Conservation (phyloP, 495 filamentous ascomycete genomes). For the Aspergillus homomorphus region DNA sequence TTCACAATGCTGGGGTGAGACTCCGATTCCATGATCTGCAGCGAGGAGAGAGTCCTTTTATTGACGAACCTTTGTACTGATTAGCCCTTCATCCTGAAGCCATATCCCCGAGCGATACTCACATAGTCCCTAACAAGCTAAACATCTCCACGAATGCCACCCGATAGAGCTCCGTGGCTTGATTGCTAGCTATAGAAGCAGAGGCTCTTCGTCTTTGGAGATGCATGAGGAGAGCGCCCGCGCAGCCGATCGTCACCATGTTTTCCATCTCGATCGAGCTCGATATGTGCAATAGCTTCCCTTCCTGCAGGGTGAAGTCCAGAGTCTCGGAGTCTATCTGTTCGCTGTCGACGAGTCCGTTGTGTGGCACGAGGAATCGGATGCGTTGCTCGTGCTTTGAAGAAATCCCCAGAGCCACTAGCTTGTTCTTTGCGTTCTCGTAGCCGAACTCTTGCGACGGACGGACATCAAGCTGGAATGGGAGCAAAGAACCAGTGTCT, state of each 20-base stretch:
- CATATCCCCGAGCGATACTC: slow-evolving; percentile 14
- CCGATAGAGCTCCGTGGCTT: slow-evolving; percentile 48
- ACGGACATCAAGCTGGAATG: slow-evolving; percentile 71
- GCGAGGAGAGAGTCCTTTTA: slow-evolving; percentile 70
- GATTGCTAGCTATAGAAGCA: slow-evolving; percentile 55
- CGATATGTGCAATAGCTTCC: slow-evolving; percentile 67
- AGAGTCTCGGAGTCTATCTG: slow-evolving; percentile 47
- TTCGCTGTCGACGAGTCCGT: slow-evolving; percentile 43
- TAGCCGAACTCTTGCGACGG: slow-evolving; percentile 77
- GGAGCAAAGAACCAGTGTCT: slow-evolving; percentile 46
- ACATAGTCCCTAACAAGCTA: slow-evolving; percentile 72
- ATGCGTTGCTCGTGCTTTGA: slow-evolving; percentile 34
- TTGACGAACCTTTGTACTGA: slow-evolving; percentile 64
- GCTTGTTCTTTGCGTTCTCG: slow-evolving; percentile 63
- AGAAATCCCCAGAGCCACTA: slow-evolving; percentile 53
- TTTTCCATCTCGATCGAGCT: slow-evolving; percentile 78
- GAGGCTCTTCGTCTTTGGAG: slow-evolving; percentile 67
- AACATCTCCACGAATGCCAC: slow-evolving; percentile 75
- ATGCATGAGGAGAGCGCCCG: slow-evolving; percentile 78
- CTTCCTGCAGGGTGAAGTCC: slow-evolving; percentile 53
- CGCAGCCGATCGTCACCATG: slow-evolving; percentile 70
- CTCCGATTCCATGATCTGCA: slow-evolving; percentile 85
- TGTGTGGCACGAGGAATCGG: slow-evolving; percentile 56
- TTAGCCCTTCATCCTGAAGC: neutral
- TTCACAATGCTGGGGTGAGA: slow-evolving; percentile 81